Conservation (phyloP, 805 yeast species). For the Candida maesae region DNA sequence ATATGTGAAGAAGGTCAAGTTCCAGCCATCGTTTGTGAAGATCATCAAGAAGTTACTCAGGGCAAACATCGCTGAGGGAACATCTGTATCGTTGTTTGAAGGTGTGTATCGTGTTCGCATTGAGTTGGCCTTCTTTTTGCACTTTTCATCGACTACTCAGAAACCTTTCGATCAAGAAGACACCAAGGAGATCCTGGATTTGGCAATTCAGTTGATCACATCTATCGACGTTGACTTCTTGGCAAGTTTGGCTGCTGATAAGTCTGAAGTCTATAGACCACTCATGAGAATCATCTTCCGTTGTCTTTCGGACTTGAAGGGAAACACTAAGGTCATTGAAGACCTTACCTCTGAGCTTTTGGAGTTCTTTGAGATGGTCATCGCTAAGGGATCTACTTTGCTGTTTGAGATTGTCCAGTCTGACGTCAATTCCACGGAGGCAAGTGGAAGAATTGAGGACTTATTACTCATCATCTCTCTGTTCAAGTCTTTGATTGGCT, state of each 20-base stretch:
- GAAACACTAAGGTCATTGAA: slow-evolving; percentile 39
- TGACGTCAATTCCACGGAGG: slow-evolving; percentile 39
- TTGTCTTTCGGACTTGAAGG: slow-evolving; percentile 40
- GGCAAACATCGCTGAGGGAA: slow-evolving; percentile 48
- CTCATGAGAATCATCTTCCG: slow-evolving; percentile 55
- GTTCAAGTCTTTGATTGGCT: slow-evolving; percentile 51
- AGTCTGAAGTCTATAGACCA: slow-evolving; percentile 49
- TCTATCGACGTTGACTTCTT: slow-evolving; percentile 49
- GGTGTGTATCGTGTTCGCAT: slow-evolving; percentile 58
- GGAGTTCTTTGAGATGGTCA: slow-evolving; percentile 57
- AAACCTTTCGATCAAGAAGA: slow-evolving; percentile 17
- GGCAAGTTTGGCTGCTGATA: slow-evolving; percentile 36
- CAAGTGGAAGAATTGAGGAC: slow-evolving; percentile 57
- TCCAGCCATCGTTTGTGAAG: slow-evolving; percentile 31
- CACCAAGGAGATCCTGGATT: slow-evolving; percentile 21
- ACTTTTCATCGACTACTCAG: slow-evolving; percentile 14
- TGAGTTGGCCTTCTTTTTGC: slow-evolving; percentile 56
- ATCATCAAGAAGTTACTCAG: slow-evolving; percentile 48
- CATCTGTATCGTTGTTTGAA: slow-evolving; percentile 42
- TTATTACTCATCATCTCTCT: slow-evolving; percentile 58
- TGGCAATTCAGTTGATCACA: slow-evolving; percentile 41
- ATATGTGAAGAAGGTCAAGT: slow-evolving; percentile 42
- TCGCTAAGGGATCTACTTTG: slow-evolving; percentile 62
- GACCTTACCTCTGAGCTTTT: slow-evolving; percentile 48
- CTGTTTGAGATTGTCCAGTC: slow-evolving; percentile 57